Percentiles rank a stretch among this genome's conserved stretches.
Conservation (phyloP, 805 yeast species). For the Candida ovalis region DNA sequence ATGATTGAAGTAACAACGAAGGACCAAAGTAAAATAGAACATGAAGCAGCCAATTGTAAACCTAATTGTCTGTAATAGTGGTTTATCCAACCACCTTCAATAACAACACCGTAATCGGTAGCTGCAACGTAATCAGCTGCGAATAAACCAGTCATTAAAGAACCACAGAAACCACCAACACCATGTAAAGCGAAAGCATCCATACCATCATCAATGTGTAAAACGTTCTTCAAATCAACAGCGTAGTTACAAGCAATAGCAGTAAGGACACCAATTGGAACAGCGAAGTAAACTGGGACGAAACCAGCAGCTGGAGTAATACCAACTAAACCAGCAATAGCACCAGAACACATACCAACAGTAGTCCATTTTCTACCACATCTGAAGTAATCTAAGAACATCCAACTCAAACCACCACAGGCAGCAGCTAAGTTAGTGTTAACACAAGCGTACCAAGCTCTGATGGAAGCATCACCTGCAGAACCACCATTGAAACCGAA, state of each 20-base stretch:
- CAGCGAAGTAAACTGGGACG: slow-evolving; percentile 88
- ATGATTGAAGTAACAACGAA: slow-evolving; percentile 68
- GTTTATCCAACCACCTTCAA: slow-evolving; percentile 85
- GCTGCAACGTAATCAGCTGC: slow-evolving; percentile 90
- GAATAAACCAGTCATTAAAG: slow-evolving; percentile 82
- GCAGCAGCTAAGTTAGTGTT: slow-evolving; percentile 95
- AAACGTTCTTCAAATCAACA: slow-evolving; percentile 67
- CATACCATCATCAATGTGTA: slow-evolving; percentile 89
- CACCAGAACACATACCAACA: slow-evolving; percentile 91
- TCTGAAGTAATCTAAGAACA: slow-evolving; percentile 84
- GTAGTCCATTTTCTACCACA: slow-evolving; percentile 89
- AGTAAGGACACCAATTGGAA: slow-evolving; percentile 77
- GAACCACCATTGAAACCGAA: slow-evolving; percentile 99
- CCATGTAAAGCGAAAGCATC: slow-evolving; percentile 94
- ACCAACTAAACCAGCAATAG: slow-evolving; percentile 90
- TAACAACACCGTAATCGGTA: slow-evolving; percentile 62
- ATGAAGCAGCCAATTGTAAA: slow-evolving; percentile 78
- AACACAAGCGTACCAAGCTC: slow-evolving; percentile 92
- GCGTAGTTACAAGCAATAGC: slow-evolving; percentile 80
- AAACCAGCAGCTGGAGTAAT: slow-evolving; percentile 97
- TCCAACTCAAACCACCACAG: slow-evolving; percentile 90
- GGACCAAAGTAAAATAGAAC: slow-evolving; percentile 72
- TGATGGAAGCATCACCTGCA: slow-evolving; percentile 86
- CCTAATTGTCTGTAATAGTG: slow-evolving; percentile 81
- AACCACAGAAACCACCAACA: slow-evolving; percentile 86